Conservation (phyloP, 1,284 basidiomycete genomes). For the Rhodotorula glutinis region DNA sequence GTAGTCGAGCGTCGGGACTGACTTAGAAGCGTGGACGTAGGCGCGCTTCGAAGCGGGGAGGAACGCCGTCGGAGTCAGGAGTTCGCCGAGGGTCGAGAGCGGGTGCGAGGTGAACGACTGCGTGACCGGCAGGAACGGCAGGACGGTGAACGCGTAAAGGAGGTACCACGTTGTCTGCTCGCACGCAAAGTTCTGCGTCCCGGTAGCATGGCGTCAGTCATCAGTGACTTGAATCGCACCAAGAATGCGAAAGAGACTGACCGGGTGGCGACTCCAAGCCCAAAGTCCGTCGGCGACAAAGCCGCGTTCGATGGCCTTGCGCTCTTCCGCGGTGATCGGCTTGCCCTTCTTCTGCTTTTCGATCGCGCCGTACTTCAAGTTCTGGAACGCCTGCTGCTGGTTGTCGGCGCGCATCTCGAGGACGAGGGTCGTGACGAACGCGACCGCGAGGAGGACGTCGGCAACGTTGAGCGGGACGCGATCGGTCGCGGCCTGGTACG, state of each 20-base stretch:
- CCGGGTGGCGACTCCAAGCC: conserved; percentile 79
- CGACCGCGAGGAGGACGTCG: conserved; percentile 64
- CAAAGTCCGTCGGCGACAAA: conserved; percentile 82
- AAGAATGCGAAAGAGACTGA: conserved; percentile 12
- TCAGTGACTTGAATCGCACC: too few relatives aligned
- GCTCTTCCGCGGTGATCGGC: conserved; percentile 55
- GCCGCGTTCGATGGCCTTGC: conserved; percentile 69
- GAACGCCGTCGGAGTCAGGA: background rate
- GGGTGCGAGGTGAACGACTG: conserved; percentile 29
- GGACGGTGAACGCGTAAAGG: conserved; percentile 42
- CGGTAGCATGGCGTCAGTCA: too few relatives aligned
- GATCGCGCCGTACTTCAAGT: conserved; percentile 62
- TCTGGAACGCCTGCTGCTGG: conserved; percentile 77
- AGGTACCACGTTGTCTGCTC: conserved; percentile 44
- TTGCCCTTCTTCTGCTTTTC: conserved; percentile 46
- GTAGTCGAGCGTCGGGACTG: background rate
- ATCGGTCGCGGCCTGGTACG: conserved; percentile 47
- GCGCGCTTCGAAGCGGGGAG: conserved; percentile 1
- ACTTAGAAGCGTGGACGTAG: background rate
- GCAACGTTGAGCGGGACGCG: conserved; percentile 54
- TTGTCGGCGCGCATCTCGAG: conserved; percentile 82
- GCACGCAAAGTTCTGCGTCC: conserved; percentile 43
- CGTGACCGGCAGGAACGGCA: conserved; percentile 34
- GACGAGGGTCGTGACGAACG: conserved; percentile 61
- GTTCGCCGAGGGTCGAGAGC: conserved; percentile 17